These are phyloP conservation scores for Phanerochaete carnosa DNA, from an alignment of 768 basidiomycete species.

Conservation along the genomic window DNA sequence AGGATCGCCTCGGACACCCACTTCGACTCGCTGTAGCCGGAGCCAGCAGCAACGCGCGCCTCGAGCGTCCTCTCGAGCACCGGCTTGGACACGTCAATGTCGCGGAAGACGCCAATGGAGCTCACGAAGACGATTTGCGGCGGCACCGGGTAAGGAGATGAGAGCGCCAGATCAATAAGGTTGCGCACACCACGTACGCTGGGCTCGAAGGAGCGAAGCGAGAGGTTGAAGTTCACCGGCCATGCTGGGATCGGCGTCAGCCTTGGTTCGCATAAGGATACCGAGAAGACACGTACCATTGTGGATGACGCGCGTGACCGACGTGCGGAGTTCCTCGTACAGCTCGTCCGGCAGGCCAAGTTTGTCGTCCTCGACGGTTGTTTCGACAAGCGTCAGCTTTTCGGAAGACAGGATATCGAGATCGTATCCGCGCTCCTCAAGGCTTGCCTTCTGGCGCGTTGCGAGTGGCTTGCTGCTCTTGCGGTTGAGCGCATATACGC, in stretches of 20 bases:
- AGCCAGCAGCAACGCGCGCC: constrained; percentile 19
- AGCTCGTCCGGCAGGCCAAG: constrained; percentile 27
- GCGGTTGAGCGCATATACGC: constrained; percentile 26
- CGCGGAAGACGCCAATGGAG: constrained; percentile 26
- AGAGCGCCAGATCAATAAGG: constrained; percentile 35
- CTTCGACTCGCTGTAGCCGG: constrained; percentile 33
- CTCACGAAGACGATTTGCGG: constrained; percentile 35
- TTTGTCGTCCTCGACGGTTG: constrained; percentile 16
- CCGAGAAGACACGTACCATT: constrained; percentile 25
- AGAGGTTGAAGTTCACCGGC: constrained; percentile 33
- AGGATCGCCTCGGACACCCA: constrained; percentile 28
- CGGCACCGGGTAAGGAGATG: constrained; percentile 22
- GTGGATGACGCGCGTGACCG: constrained; percentile 37
- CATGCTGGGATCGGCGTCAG: constrained; percentile 22
- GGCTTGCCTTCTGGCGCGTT: constrained; percentile 25
- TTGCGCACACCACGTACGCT: constrained; percentile 27
- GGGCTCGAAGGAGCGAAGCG: constrained; percentile 28
- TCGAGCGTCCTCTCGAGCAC: constrained; percentile 19
- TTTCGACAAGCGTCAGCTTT: constrained; percentile 33
- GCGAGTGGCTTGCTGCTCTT: constrained; percentile 13
- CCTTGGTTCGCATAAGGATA: neutral
- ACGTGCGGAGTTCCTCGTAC: constrained; percentile 27
- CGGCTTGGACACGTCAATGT: constrained; percentile 8
- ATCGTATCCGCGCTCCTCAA: constrained; percentile 31
- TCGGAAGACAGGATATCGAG: constrained; percentile 21